Base-by-base conservation (phyloP, 2,329 filamentous ascomycete species). In the Leptographium galeiforme region DNA sequence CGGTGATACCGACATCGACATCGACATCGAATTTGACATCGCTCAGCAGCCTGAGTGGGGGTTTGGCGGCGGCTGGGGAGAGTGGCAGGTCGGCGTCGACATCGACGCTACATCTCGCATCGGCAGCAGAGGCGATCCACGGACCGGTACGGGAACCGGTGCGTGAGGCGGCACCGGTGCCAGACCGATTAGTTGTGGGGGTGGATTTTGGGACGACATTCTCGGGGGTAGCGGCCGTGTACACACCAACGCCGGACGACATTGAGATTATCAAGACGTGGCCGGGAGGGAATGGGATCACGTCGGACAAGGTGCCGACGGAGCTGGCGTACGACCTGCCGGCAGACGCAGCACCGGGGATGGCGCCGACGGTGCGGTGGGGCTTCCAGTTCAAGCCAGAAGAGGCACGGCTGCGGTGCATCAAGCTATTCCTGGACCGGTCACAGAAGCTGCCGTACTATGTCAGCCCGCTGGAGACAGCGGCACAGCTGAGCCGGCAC, bases 151-250 rank as follows among this genome's bases (percentile, higher is more conserved):
- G 78, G 56, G 79, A 81, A 59, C 73, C 76, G 32, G 68, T 71
- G 32, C 68, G 73, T 60, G 77, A 80, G 60, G 70, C 74, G 54
- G 67, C 72, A 34, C 70, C 75, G 12, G 64, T 74, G 48, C 75
- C 70, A 58, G 84, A 88, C 63, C 75, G 82, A 53, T 68, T 89
- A 59, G 85, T 89, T 60, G 84, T 90, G 38, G 87, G 85, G 8
- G 80, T 90, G 8, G 87, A 90, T 65, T 90, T 90, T 69, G 87
- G 87, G 14, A 90, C 87, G n/a, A 90, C 86, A 2, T 90, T 87
- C 63, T 87, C 82, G 45, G 85, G 85, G 53, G 84, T 87, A 55
- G 84, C 85, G 8, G 81, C 82, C 34, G 82, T 87, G 5, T 87
- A 88, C 61, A 85, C 82, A 14, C 84, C 81, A 5, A 87, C 81